Evolutionary conservation across 139 green algal species (phyloP).

Genomic region (Auxenochlorella protothecoides): DNA sequence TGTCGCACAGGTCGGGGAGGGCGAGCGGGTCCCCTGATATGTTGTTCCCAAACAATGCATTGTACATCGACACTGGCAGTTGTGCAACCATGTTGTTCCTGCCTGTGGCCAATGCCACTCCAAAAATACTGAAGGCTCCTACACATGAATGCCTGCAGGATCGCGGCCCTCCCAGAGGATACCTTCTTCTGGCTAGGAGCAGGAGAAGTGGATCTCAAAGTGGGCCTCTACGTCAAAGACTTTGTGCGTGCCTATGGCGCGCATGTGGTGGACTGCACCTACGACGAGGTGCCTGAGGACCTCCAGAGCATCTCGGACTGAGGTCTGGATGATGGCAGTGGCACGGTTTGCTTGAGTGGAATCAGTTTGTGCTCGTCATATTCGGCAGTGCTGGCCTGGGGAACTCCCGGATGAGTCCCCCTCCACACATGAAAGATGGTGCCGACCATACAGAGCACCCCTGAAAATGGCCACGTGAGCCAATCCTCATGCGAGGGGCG

Average conservation of each 20-base stretch:
- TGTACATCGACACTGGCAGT: neutral
- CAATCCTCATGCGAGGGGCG: too few relatives aligned
- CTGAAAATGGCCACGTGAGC: too few relatives aligned
- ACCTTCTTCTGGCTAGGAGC: slow-evolving; percentile 66
- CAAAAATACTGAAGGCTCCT: too few relatives aligned
- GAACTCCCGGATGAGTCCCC: too few relatives aligned
- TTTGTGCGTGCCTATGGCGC: slow-evolving; percentile 53
- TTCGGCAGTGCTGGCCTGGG: too few relatives aligned
- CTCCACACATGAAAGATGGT: too few relatives aligned
- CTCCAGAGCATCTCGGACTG: too few relatives aligned
- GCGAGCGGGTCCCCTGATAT: neutral
- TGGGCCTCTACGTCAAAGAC: slow-evolving; percentile 28
- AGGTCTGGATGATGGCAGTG: too few relatives aligned
- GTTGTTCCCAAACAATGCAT: neutral
- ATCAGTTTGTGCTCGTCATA: too few relatives aligned
- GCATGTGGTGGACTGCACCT: slow-evolving; percentile 51
- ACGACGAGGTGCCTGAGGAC: slow-evolving; percentile 10
- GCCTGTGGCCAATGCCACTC: neutral
- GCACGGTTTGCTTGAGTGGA: too few relatives aligned
- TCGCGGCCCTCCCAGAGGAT: neutral
- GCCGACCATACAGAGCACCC: too few relatives aligned
- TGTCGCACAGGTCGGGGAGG: slow-evolving; percentile 38
- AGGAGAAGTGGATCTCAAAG: slow-evolving; percentile 85
- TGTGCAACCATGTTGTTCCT: neutral
- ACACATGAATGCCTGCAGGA: slow-evolving; percentile 4